Evolutionary conservation across 352 stramenopile species (phyloP).

Genomic region (Phytophthora colocasiae): DNA sequence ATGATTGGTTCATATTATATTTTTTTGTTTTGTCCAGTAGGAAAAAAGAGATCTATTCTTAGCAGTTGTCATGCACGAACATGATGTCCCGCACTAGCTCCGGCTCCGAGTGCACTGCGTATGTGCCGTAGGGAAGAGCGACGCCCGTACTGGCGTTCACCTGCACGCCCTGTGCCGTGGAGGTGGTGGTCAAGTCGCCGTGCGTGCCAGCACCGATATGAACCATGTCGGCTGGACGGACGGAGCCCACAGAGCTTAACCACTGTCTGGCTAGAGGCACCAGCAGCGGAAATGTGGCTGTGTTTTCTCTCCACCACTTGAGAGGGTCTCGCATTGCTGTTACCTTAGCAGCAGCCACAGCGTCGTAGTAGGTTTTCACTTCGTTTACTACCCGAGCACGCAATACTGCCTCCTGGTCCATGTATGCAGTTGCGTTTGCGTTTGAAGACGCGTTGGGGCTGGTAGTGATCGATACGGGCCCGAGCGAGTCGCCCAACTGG

Average conservation of each 20-base stretch:
- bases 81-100: conserved; percentile 58
- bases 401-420: conserved; percentile 47
- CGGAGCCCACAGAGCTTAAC: conserved; percentile 50
- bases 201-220: conserved; percentile 23
- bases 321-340: conserved; percentile 49
- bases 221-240: conserved; percentile 40
- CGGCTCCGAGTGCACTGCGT: conserved; percentile 49
- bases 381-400: conserved; percentile 41
- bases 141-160: conserved; percentile 21
- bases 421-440: conserved; percentile 12
- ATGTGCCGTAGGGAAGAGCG: conserved; percentile 16
- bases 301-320: conserved; percentile 56
- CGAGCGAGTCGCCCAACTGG: conserved; percentile 23
- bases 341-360: conserved; percentile 41
- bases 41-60: conserved; percentile 4
- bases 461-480: conserved; percentile 10
- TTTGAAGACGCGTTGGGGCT: conserved; percentile 9
- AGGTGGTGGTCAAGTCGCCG: conserved; percentile 18
- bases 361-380: conserved; percentile 53
- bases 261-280: conserved; percentile 55
- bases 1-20: conserved; percentile 8
- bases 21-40: conserved; percentile 17
- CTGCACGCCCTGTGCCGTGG: conserved; percentile 23
- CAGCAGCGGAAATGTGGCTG: conserved; percentile 42
- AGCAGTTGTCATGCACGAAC: conserved; percentile 62